Conservation (phyloP, 306 rosid genomes). For the Mimosa bimucronata region DNA sequence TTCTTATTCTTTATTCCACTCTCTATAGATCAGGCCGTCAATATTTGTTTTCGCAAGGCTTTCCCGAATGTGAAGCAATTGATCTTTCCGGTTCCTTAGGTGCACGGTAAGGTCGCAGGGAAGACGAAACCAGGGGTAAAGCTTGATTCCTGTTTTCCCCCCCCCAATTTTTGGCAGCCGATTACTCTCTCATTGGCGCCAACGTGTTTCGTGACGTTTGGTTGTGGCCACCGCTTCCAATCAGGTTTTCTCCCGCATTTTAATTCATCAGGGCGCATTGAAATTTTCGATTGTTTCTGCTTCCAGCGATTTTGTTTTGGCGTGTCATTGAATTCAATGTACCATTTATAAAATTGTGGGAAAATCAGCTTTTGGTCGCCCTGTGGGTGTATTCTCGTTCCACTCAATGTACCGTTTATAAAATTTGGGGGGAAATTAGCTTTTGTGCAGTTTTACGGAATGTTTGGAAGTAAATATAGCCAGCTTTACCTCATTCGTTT, state of each 20-base stretch:
- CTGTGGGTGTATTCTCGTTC: neutral
- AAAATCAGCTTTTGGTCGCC: neutral
- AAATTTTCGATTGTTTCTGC: conserved; percentile 4
- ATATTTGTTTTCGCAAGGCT: neutral
- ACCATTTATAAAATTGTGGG: neutral
- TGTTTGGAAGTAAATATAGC: neutral
- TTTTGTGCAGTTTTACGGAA: too few relatives aligned
- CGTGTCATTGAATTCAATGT: conserved; percentile 6
- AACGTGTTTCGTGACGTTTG: neutral
- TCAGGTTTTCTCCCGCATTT: neutral
- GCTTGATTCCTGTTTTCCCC: neutral
- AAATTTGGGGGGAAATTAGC: neutral
- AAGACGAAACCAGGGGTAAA: neutral
- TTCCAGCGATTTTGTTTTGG: neutral
- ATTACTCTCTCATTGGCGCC: neutral
- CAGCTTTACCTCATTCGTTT: neutral
- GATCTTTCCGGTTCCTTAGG: neutral
- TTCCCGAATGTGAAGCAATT: neutral
- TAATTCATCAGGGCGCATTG: neutral
- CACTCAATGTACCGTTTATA: neutral
- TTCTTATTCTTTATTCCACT: neutral
- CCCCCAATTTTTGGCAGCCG: neutral
- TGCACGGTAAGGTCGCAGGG: neutral
- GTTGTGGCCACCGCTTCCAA: neutral
- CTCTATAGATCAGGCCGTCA: neutral